Evolutionary conservation across 306 rosid species (phyloP).

Genomic region (Quercus aquifolioides): DNA sequence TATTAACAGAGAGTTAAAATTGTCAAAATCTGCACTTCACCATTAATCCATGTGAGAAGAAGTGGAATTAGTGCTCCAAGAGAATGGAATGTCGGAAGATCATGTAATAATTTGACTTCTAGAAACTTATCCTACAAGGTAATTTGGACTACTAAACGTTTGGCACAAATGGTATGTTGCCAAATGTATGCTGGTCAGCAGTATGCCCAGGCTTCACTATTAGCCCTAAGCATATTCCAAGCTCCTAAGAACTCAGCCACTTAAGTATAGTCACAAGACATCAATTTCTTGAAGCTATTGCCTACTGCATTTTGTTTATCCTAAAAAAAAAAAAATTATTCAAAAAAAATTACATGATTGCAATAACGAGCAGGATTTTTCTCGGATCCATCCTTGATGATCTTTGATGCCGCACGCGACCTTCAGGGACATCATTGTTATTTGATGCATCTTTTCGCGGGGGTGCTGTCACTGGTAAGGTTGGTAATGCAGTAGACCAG

Average conservation of each 20-base stretch:
- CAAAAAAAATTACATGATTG: constrained; percentile 64
- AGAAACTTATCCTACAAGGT: constrained; percentile 14
- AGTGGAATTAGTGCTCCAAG: background rate
- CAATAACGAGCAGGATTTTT: constrained; percentile 89
- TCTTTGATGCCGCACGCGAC: constrained; percentile 72
- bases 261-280: background rate
- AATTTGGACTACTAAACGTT: background rate
- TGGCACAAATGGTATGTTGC: background rate
- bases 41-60: background rate
- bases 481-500: constrained; percentile 92
- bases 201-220: background rate
- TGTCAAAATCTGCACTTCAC: background rate
- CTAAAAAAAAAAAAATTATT: constrained; percentile 10
- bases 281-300: background rate
- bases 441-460: constrained; percentile 64
- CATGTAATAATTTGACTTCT: background rate
- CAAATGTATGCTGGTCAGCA: constrained; percentile 13
- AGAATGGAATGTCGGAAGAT: background rate
- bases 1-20: background rate
- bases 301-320: constrained; percentile 1
- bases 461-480: constrained; percentile 90
- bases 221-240: background rate
- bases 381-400: constrained; percentile 97
- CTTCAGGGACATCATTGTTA: constrained; percentile 65
- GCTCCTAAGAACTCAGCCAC: background rate